Evolutionary conservation across 2,329 filamentous ascomycete genomes (phyloP).

Genomic region (Ophiostoma tasmaniense): DNA sequence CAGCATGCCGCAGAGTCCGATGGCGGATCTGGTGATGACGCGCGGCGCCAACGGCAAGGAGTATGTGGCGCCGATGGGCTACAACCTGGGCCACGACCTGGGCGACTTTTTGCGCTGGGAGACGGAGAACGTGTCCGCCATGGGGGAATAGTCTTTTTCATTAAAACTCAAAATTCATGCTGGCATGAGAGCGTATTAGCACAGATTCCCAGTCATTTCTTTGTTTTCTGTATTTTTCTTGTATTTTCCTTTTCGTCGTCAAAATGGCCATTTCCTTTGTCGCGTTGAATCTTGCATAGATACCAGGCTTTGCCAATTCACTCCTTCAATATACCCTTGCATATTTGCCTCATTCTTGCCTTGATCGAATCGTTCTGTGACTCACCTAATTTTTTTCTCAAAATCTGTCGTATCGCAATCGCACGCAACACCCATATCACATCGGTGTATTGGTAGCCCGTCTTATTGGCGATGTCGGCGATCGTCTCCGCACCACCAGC

Average conservation of each 20-base stretch:
- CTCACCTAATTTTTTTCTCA: neutral
- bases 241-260: neutral
- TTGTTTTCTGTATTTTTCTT: neutral
- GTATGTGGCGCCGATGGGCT: constrained; percentile 45
- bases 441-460: constrained; percentile 1
- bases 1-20: constrained; percentile 44
- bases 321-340: neutral
- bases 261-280: neutral
- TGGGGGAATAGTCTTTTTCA: neutral
- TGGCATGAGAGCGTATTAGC: neutral
- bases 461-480: neutral
- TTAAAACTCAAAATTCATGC: neutral
- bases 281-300: constrained; percentile 1
- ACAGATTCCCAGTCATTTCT: constrained; percentile 6
- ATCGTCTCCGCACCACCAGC: neutral
- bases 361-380: neutral
- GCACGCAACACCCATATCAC: neutral
- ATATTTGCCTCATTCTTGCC: neutral
- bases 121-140: constrained; percentile 39
- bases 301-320: constrained; percentile 3
- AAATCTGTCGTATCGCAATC: neutral
- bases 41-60: constrained; percentile 33
- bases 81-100: constrained; percentile 51
- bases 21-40: constrained; percentile 39
- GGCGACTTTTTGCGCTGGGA: constrained; percentile 53